Base-by-base conservation (phyloP, 192 early-diverging fungal species). In the Dimargaris cristalligena region DNA sequence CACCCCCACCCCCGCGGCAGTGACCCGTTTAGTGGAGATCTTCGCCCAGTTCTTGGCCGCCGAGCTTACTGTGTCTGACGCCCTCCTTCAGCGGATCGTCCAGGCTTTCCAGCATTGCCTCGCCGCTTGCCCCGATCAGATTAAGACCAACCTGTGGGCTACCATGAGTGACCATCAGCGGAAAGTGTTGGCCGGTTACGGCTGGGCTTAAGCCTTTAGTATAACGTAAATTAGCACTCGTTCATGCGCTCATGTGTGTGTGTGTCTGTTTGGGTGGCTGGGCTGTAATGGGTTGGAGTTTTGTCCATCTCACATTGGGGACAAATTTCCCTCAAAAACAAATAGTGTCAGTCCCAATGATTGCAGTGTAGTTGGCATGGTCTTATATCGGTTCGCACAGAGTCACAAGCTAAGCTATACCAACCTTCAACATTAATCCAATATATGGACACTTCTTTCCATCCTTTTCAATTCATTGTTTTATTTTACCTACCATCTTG, bases 61-160 rank as follows among this genome's bases (percentile, higher is more conserved):
- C 29, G 54, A 34, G 13, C 20, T 34, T 11, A 56, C 30, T 1
- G 16, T 56, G 3, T 20, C 30, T 18, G 54, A 56, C 16, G 32
- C 54, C 31, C 54, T 56, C 54, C 16, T 20, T 34, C 2, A 31
- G 16, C 54, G 54, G 3, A 11, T 56, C 23, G 34, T 2, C 2
- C 54, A 56, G 54, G 14, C 54, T 14, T 33, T 56, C 54, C 54
- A 56, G 23, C 31, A 28, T 23, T 56, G 54, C 34, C 18, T 56
- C 23, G 54, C 31, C 54, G 54, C 34, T 23, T 34, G 54, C 23
- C 54, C 54, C 32, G 31, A 31, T 4, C 32, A 29, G 13, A 32
- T 23, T 33, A 56, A 56, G 31, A 13, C 16, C 28, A 13, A 56
- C 20, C 16, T 34, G 1, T 1, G 30, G 29, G 31, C 8, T 33